Conservation (phyloP, 352 stramenopile genomes). For the Globisporangium carolinianum region DNA sequence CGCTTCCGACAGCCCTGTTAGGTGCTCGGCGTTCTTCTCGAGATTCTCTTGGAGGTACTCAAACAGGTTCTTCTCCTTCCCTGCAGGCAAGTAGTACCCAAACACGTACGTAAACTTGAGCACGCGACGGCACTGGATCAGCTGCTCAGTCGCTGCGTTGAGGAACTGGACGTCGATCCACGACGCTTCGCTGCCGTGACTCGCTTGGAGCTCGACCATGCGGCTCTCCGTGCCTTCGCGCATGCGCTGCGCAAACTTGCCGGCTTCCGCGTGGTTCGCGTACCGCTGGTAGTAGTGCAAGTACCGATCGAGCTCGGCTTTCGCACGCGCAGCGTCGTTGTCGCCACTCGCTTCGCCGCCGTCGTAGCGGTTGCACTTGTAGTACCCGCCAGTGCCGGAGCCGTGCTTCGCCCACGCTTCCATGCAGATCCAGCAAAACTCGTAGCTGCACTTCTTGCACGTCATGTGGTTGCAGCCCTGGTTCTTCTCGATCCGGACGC, state of each 20-base stretch:
- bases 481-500: constrained; percentile 99
- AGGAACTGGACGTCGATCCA: constrained; percentile 99
- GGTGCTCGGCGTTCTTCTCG: constrained; percentile 91
- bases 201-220: constrained; percentile 96
- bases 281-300: constrained; percentile 99
- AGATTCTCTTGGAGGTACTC: constrained; percentile 93
- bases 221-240: constrained; percentile 92
- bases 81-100: constrained; percentile 89
- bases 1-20: constrained; percentile 88
- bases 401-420: constrained; percentile 95
- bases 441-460: constrained; percentile 88
- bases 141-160: constrained; percentile 92
- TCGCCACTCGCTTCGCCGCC: constrained; percentile 37
- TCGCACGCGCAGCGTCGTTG: constrained; percentile 88
- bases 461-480: constrained; percentile 99
- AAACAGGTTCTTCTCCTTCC: constrained; percentile 92
- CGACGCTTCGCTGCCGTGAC: constrained; percentile 68
- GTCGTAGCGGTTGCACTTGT: constrained; percentile 99
- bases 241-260: constrained; percentile 96
- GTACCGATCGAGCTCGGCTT: constrained; percentile 97
- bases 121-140: constrained; percentile 97
- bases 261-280: constrained; percentile 93
- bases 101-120: constrained; percentile 98
- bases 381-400: constrained; percentile 96
- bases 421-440: constrained; percentile 99